Conservation (phyloP, 305 asterid genomes). For the Fraxinus nigra region DNA sequence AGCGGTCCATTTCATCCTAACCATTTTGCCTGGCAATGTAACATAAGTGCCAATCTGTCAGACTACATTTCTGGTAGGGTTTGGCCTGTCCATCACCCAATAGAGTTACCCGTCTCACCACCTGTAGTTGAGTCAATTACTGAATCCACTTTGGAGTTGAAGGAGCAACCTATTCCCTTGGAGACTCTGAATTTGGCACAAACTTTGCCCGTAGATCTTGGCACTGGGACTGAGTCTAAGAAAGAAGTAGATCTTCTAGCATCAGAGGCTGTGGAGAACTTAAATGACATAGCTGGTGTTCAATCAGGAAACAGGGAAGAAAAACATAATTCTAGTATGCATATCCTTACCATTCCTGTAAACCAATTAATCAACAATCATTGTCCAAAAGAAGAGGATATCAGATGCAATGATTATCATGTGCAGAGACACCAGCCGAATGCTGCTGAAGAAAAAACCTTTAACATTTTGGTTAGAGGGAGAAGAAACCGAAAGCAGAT, state of each 20-base stretch:
- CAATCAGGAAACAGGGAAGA: constrained; percentile 40
- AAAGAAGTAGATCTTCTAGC: constrained; percentile 54
- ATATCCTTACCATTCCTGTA: constrained; percentile 37
- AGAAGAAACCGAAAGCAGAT: constrained; percentile 86
- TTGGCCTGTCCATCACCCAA: constrained; percentile 80
- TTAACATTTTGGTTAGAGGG: constrained; percentile 79
- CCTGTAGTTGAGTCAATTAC: constrained; percentile 57
- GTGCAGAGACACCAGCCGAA: constrained; percentile 44
- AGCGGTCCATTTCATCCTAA: constrained; percentile 64
- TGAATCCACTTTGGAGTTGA: constrained; percentile 41
- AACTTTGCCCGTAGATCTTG: constrained; percentile 56
- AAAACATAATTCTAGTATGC: constrained; percentile 34
- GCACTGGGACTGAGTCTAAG: constrained; percentile 53
- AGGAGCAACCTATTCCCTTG: constrained; percentile 43
- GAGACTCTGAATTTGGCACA: constrained; percentile 56
- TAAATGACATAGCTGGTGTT: constrained; percentile 38
- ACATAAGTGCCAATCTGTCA: constrained; percentile 50
- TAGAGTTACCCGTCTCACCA: constrained; percentile 63
- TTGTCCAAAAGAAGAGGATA: constrained; percentile 44
- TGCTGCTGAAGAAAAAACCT: constrained; percentile 62
- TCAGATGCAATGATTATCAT: constrained; percentile 30
- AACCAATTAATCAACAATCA: constrained; percentile 34
- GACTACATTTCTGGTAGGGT: constrained; percentile 64
- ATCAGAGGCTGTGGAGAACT: constrained; percentile 56
- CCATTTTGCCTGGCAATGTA: constrained; percentile 84